Evolutionary conservation across 2,329 filamentous ascomycete species (phyloP).

Genomic region (Phoma sp.): DNA sequence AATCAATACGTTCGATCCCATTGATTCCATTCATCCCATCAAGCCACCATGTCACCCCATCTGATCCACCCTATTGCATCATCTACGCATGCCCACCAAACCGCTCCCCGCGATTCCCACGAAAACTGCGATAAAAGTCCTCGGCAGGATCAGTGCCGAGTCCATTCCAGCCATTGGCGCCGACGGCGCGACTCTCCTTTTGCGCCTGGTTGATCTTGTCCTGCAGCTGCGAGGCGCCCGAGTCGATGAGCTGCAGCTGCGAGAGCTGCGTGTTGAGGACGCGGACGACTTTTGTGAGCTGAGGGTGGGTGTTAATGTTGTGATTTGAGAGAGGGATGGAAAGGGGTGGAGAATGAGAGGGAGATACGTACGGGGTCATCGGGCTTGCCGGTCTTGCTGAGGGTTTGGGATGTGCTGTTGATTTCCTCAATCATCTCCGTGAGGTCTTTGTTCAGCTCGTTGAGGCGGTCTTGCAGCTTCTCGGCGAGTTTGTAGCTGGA

Average conservation of each 20-base stretch:
- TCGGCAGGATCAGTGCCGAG: constrained; percentile 76
- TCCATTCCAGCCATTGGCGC: constrained; percentile 56
- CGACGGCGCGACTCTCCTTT: constrained; percentile 70
- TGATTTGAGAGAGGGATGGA: neutral
- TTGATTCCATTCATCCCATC: no score
- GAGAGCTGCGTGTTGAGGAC: constrained; percentile 92
- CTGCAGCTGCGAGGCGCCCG: constrained; percentile 79
- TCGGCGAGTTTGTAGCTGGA: constrained; percentile 84
- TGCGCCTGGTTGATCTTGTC: constrained; percentile 83
- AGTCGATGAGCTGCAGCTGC: constrained; percentile 92
- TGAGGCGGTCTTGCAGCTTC: constrained; percentile 86
- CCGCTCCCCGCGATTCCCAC: constrained; percentile 59
- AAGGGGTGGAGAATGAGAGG: no score
- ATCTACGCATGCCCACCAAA: constrained; percentile 35
- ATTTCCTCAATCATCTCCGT: constrained; percentile 98
- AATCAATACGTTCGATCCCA: no score
- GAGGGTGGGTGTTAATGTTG: constrained; percentile 7
- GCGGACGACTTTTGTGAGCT: constrained; percentile 94
- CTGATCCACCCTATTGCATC: no score
- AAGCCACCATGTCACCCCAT: neutral
- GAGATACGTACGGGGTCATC: constrained; percentile 41
- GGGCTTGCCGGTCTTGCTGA: constrained; percentile 87
- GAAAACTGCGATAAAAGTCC: constrained; percentile 89
- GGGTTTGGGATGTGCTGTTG: constrained; percentile 85
- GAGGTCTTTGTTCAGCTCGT: constrained; percentile 92